Percentiles rank a stretch among this genome's conserved stretches.
Evolutionary conservation across 257 asterid genomes (phyloP).

Genomic region (Petunia secreta): DNA sequence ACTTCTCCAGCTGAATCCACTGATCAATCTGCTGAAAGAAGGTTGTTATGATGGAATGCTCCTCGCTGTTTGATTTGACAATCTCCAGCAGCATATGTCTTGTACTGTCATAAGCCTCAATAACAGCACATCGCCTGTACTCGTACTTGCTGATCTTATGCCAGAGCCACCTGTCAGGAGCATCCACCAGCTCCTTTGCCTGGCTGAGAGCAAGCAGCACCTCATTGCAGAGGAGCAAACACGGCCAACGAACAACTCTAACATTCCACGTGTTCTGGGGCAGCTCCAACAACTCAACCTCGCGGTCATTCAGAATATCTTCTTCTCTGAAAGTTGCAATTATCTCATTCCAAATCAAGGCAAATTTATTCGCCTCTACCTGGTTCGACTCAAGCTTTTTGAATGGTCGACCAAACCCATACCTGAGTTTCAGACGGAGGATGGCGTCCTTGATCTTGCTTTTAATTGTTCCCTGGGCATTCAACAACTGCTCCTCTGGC

Average conservation of each 20-base stretch:
- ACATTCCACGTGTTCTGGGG: conserved; percentile 93
- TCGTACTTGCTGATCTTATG: conserved; percentile 82
- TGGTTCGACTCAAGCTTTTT: conserved; percentile 92
- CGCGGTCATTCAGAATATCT: conserved; percentile 83
- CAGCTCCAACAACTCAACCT: conserved; percentile 92
- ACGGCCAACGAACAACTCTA: conserved; percentile 98
- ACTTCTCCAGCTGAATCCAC: conserved; percentile 75
- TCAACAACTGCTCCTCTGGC: conserved; percentile 98
- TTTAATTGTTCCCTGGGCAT: conserved; percentile 69
- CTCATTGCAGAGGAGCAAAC: conserved; percentile 93
- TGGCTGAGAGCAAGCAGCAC: conserved; percentile 92
- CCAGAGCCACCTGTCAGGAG: conserved; percentile 99
- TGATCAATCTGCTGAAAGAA: conserved; percentile 90
- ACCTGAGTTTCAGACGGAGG: conserved; percentile 86
- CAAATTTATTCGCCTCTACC: conserved; percentile 95
- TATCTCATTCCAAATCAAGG: conserved; percentile 96
- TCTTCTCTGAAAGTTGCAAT: conserved; percentile 90
- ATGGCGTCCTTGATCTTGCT: conserved; percentile 83
- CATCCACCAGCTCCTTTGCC: conserved; percentile 95
- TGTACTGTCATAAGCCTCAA: conserved; percentile 85
- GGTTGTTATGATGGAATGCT: conserved; percentile 76
- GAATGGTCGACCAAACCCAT: conserved; percentile 91
- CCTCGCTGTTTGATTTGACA: conserved; percentile 73
- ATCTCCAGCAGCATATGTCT: conserved; percentile 76
- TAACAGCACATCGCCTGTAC: conserved; percentile 91